Percentiles rank a stretch among this genome's conserved stretches.
These are phyloP conservation scores for Neophaeococcomyces aloes DNA, from an alignment of 2,329 filamentous ascomycete species.

Conservation along the genomic window DNA sequence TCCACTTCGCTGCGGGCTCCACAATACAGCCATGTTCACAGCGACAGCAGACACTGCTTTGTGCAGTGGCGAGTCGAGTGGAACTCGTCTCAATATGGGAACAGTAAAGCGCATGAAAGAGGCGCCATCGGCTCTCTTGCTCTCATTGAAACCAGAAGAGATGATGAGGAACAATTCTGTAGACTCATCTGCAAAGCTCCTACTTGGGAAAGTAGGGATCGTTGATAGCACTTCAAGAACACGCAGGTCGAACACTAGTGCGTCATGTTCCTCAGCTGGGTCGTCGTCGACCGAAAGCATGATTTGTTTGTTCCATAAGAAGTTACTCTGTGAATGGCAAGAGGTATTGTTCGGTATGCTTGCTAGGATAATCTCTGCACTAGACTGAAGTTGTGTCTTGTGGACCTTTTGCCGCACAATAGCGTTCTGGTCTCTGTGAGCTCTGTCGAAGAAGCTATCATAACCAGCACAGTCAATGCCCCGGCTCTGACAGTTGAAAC, in stretches of 20 bases:
- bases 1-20: conserved; percentile 15
- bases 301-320: not conserved
- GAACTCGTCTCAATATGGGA: conserved; percentile 14
- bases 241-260: not conserved
- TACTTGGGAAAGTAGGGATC: conserved; percentile 12
- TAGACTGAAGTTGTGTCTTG: conserved; percentile 8
- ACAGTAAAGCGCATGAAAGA: conserved; percentile 18
- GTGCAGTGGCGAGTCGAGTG: conserved; percentile 15
- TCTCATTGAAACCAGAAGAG: conserved; percentile 13
- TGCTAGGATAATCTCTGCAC: not conserved
- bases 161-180: conserved; percentile 20
- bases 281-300: too few relatives aligned
- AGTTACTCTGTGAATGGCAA: not conserved
- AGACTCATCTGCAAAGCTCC: conserved; percentile 14
- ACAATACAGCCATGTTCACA: conserved; percentile 21
- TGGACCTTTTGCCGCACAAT: conserved; percentile 13
- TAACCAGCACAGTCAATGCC: conserved; percentile 19
- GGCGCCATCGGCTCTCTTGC: conserved; percentile 11
- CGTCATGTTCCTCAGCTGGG: too few relatives aligned
- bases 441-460: conserved; percentile 19
- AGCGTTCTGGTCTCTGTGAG: conserved; percentile 19
- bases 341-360: not conserved
- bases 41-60: conserved; percentile 19
- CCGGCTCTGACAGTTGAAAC: conserved; percentile 20
- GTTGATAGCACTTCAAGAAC: not conserved